Evolutionary conservation across 805 yeast genomes (phyloP), one percentile per base, ranked within the genome.

Genomic region (Candida yuanshanica): DNA sequence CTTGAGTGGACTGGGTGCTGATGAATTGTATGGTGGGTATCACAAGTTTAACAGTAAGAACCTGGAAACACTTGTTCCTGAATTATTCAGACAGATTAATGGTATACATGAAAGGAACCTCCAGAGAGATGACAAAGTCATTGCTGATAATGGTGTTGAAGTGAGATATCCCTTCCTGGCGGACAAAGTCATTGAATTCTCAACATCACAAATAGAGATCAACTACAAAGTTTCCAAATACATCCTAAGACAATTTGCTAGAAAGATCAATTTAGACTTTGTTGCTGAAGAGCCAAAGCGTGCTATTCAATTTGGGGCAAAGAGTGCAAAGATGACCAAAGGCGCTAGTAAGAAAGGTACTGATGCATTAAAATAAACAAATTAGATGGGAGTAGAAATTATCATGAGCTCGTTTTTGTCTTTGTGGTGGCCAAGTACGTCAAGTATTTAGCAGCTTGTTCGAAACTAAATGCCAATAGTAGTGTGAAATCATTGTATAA

Each of bases 241-340:
- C 46, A 60, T 83, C 1, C 62, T 93, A 33, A 62, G 98, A 37
- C 60, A 65, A 37, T 54, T 85, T 7, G 96, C 97, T 0, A 49
- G 48, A 0, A 58, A 52, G 0, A 49, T 82, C 16, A 74, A 72
- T 0, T 56, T 87, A 25, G 57, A 48, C 0, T 72, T 70, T 58
- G 93, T 89, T 0, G 64, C 78, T 14, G 66, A 69, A 18, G 98
- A 93, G 56, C 77, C 83, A 2, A 93, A 93, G 57, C 69, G 99
- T 36, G 99, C 99, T 0, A 89, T 93, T 45, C 99, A 93, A 57
- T 93, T 93, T 61, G 99, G 99, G 0, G 86, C 98, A 0, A 81
- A 84, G 48, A 83, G 95, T 56, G 99, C 99, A 1, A 95, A 91
- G 60, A 79, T 93, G 82, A 70, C 79, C 4, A 91, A 91, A 1